phyloP scores from a whole-genome alignment of 306 rosid species.

The Dalbergia cultrata region DNA sequence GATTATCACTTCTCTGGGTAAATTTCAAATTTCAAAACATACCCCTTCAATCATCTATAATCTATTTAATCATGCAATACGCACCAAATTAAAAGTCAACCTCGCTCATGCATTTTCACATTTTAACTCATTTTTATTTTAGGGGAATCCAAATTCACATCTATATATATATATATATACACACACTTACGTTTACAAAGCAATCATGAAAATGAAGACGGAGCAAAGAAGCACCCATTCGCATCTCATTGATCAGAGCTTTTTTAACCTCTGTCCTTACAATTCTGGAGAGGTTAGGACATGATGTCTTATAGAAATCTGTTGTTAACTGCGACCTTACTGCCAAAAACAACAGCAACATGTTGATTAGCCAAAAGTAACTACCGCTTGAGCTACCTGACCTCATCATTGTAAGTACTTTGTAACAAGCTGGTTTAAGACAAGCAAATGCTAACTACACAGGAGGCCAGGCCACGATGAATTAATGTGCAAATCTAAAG shows the following conservation, averaged over 20 bases:
- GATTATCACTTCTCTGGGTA: too few species aligned
- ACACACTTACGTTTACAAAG: slow-evolving; percentile 88
- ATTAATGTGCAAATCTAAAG: slow-evolving; percentile 10
- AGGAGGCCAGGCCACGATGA: slow-evolving; percentile 28
- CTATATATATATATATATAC: background rate
- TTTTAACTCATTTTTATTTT: too few species aligned
- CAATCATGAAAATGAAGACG: slow-evolving; percentile 98
- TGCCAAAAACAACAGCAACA: slow-evolving; percentile 54
- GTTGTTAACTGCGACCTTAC: slow-evolving; percentile 66
- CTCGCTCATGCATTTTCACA: too few species aligned
- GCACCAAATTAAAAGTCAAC: too few species aligned
- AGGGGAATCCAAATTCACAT: too few species aligned
- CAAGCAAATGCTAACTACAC: slow-evolving; percentile 23
- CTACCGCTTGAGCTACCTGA: slow-evolving; percentile 25
- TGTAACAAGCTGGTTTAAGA: background rate
- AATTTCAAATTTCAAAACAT: too few species aligned
- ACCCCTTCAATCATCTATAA: too few species aligned
- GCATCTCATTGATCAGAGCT: slow-evolving; percentile 69
- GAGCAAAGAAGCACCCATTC: slow-evolving; percentile 92
- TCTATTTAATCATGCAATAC: too few species aligned
- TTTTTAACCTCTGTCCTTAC: slow-evolving; percentile 67
- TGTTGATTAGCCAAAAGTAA: slow-evolving; percentile 45
- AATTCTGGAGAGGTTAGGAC: slow-evolving; percentile 65
- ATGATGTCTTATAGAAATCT: slow-evolving; percentile 70
- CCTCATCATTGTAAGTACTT: slow-evolving; percentile 45